Percentiles rank a stretch among this genome's conserved stretches.
phyloP scores from a whole-genome alignment of 192 early-diverging fungal species.

The Gaertneriomyces sp. region DNA sequence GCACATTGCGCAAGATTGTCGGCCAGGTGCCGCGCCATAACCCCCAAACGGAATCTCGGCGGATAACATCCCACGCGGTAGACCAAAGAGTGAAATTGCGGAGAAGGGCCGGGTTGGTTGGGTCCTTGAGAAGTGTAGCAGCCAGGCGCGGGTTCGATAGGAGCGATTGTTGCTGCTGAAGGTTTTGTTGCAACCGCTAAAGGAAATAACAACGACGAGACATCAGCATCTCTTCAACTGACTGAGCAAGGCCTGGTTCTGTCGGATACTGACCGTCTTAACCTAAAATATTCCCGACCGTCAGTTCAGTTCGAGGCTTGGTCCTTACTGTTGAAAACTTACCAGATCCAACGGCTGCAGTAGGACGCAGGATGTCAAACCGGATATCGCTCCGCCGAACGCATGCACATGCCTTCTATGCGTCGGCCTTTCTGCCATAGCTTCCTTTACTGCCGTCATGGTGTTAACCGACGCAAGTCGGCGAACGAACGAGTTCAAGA shows the following conservation, averaged over 20 bases:
- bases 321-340: constrained; percentile 7
- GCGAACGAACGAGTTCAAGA: no score
- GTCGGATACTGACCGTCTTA: not conserved
- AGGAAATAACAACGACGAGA: not conserved
- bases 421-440: constrained; percentile 42
- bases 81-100: constrained; percentile 46
- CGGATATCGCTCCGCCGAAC: constrained; percentile 72
- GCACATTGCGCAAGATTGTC: constrained; percentile 57
- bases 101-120: not conserved
- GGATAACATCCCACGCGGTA: constrained; percentile 61
- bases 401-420: constrained; percentile 56
- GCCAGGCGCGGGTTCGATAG: not conserved
- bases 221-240: not conserved
- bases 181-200: constrained; percentile 35
- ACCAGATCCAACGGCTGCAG: constrained; percentile 87
- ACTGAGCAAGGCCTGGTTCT: not conserved
- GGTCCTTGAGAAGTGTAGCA: constrained; percentile 9
- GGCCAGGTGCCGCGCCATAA: constrained; percentile 80
- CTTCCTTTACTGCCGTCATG: no score
- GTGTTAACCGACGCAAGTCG: no score
- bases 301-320: constrained; percentile 1
- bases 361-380: constrained; percentile 69
- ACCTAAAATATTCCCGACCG: not conserved
- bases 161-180: not conserved
- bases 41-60: constrained; percentile 52